phyloP scores from a whole-genome alignment of 2,329 filamentous ascomycete genomes.

The Hymenoscyphus albidus region DNA sequence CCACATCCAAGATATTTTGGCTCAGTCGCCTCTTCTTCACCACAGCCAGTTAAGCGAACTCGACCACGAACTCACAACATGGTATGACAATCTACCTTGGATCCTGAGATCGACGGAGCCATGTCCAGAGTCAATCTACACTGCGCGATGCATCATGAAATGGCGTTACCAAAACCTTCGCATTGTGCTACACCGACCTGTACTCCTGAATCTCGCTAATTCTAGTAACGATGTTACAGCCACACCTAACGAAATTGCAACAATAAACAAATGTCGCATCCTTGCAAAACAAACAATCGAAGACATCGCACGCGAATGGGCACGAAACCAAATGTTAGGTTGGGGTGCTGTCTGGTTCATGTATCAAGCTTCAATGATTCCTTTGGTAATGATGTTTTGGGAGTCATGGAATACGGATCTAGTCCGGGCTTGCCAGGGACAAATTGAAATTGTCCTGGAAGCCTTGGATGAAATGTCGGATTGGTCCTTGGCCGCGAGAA shows the following conservation, averaged over 20 bases:
- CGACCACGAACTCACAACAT: conserved; percentile 65
- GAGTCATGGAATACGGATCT: conserved; percentile 42
- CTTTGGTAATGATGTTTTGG: conserved; percentile 70
- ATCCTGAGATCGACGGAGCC: conserved; percentile 61
- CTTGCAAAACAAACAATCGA: conserved; percentile 68
- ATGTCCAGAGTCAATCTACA: conserved; percentile 66
- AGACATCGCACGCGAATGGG: conserved; percentile 67
- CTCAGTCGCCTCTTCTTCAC: conserved; percentile 64
- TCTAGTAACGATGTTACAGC: conserved; percentile 24
- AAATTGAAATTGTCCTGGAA: conserved; percentile 56
- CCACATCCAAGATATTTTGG: conserved; percentile 70
- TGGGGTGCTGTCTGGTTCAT: conserved; percentile 83
- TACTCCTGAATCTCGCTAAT: conserved; percentile 60
- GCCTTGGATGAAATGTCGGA: conserved; percentile 61
- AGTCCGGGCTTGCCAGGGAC: conserved; percentile 47
- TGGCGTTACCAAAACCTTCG: conserved; percentile 79
- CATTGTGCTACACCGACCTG: conserved; percentile 70
- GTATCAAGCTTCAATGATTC: conserved; percentile 77
- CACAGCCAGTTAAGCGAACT: conserved; percentile 62
- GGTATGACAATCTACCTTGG: conserved; percentile 69
- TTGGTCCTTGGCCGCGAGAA: conserved; percentile 60
- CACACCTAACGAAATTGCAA: conserved; percentile 60
- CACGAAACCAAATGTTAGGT: conserved; percentile 69
- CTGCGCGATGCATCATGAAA: conserved; percentile 71
- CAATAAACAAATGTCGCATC: conserved; percentile 65